These are phyloP conservation scores for Exserohilum rostratum DNA, from an alignment of 2,329 filamentous ascomycete species.

Conservation along the genomic window DNA sequence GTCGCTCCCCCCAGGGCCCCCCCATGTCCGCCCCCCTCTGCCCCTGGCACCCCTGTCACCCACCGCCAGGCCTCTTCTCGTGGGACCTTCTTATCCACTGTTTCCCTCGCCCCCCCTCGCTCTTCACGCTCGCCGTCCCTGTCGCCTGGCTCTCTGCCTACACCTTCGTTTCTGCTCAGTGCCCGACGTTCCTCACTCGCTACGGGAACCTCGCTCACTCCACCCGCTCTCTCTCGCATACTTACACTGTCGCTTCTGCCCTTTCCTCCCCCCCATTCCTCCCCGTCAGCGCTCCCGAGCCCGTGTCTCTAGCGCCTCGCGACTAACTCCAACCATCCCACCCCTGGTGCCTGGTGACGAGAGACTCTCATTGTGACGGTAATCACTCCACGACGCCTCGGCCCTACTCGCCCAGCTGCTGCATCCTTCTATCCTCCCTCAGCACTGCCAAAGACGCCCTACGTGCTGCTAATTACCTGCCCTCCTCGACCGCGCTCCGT, in stretches of 20 bases:
- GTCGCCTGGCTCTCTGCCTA: conserved; percentile 18
- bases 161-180: conserved; percentile 33
- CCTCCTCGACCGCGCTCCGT: conserved; percentile 10
- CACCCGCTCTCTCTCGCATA: conserved; percentile 14
- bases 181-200: conserved; percentile 43
- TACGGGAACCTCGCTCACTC: conserved; percentile 36
- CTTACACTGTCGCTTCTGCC: background rate
- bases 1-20: background rate
- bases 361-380: conserved; percentile 12
- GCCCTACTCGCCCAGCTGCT: conserved; percentile 10
- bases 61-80: conserved; percentile 8
- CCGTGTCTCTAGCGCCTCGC: background rate
- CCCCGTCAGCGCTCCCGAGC: background rate
- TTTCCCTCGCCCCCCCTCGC: conserved; percentile 24
- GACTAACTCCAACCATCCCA: background rate
- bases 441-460: conserved; percentile 3
- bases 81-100: conserved; percentile 34
- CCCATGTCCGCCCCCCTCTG: too few species aligned
- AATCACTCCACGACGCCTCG: background rate
- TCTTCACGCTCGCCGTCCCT: conserved; percentile 24
- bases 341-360: conserved; percentile 12
- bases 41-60: conserved; percentile 2
- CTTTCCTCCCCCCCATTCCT: background rate
- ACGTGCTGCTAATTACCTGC: conserved; percentile 6
- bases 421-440: conserved; percentile 2